Conservation (phyloP, 1,284 basidiomycete genomes). For the Agroathelia rolfsii region DNA sequence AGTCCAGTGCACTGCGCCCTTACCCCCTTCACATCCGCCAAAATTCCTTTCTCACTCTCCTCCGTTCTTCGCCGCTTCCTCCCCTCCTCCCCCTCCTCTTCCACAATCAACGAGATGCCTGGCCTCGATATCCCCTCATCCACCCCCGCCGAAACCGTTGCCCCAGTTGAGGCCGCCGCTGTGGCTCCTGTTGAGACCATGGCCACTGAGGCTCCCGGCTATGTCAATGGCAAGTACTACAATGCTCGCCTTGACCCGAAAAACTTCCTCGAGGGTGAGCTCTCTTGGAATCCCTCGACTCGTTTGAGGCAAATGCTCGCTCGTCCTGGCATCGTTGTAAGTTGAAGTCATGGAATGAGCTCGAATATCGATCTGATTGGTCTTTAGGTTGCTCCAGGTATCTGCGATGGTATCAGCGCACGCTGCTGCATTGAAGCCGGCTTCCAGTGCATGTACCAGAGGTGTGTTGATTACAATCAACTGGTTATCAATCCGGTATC, state of each 20-base stretch:
- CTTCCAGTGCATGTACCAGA: slow-evolving; percentile 69
- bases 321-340: slow-evolving; percentile 65
- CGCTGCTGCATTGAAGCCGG: slow-evolving; percentile 71
- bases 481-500: not conserved
- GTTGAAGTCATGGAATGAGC: slow-evolving; percentile 14
- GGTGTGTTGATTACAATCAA: slow-evolving; percentile 17
- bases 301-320: slow-evolving; percentile 69
- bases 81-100: too few relatives aligned
- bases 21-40: too few relatives aligned
- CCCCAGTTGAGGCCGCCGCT: too few relatives aligned
- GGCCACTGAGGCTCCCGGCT: too few relatives aligned
- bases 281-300: slow-evolving; percentile 59
- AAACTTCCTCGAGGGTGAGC: slow-evolving; percentile 58
- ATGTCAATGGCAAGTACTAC: slow-evolving; percentile 28
- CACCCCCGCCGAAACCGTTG: too few relatives aligned
- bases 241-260: slow-evolving; percentile 55
- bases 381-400: slow-evolving; percentile 58
- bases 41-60: too few relatives aligned
- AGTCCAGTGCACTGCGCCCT: too few relatives aligned
- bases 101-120: too few relatives aligned
- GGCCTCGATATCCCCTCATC: too few relatives aligned
- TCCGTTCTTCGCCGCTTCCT: too few relatives aligned
- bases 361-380: slow-evolving; percentile 1
- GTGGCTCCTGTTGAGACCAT: too few relatives aligned
- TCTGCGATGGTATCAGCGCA: slow-evolving; percentile 76